Percentiles rank a stretch among this genome's conserved stretches.
These are phyloP conservation scores for Amphibolis antarctica DNA, from an alignment of 106 monocot species.

Conservation along the genomic window DNA sequence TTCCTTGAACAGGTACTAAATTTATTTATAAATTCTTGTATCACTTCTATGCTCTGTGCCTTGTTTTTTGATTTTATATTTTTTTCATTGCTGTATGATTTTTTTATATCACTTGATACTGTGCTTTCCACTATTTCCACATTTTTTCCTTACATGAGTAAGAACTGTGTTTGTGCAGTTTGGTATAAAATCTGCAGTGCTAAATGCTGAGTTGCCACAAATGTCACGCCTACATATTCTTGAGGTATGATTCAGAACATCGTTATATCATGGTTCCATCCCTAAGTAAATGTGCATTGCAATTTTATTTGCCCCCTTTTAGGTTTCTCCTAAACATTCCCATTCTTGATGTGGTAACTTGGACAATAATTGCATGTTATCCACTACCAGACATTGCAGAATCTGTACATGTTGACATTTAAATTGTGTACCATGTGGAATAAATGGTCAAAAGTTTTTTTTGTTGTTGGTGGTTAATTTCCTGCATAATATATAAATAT, in stretches of 20 bases:
- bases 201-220: constrained; percentile 95
- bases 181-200: constrained; percentile 70
- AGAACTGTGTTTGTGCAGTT: constrained; percentile 40
- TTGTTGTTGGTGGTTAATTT: too few relatives aligned
- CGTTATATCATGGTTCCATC: not conserved
- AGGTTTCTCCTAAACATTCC: too few relatives aligned
- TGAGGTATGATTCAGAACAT: constrained; percentile 31
- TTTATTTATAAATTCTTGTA: not conserved
- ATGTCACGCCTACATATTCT: constrained; percentile 88
- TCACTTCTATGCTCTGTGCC: not conserved
- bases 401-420: too few relatives aligned
- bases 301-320: too few relatives aligned
- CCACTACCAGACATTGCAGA: too few relatives aligned
- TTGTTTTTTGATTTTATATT: not conserved
- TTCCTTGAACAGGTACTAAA: constrained; percentile 54
- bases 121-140: not conserved
- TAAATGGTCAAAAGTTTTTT: too few relatives aligned
- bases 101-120: not conserved
- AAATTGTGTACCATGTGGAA: too few relatives aligned
- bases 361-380: too few relatives aligned
- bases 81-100: not conserved
- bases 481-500: too few relatives aligned
- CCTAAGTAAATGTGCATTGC: too few relatives aligned
- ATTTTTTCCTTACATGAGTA: constrained; percentile 2
- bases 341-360: too few relatives aligned